Evolutionary conservation across 257 asterid genomes (phyloP), one percentile per base, ranked within the genome.

Genomic region (Linaria vulgaris): DNA sequence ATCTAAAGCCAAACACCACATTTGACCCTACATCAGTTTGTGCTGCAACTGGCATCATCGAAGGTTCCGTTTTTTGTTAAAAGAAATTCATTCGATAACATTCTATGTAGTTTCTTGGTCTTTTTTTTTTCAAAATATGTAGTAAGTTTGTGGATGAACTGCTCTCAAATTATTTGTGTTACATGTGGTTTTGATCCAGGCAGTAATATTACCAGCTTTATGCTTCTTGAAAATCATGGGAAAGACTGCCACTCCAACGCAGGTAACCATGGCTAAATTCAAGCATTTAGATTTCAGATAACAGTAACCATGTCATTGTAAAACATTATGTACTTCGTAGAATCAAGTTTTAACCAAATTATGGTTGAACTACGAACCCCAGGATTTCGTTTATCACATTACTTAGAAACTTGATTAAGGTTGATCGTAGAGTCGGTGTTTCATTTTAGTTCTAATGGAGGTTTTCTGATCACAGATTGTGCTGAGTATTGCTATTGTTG

Each of bases 161-260:
- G 17, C 27, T 34, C 59, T 54, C 31, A 25, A 30, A 25, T 34
- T 0, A 25, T 34, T 0, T 8, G 13, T 7, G 38, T 39, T 30
- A 22, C 51, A 31, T 34, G 39, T 37, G 49, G 37, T 24, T 31
- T 37, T 50, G 51, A 31, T 50, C 39, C 69, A 63, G 69, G 69
- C 69, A 39, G 30, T 63, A 50, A 21, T 63, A 63, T 48, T 90
- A 80, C 94, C 92, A 23, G 79, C 95, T 31, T 69, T 85, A 64
- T 90, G 96, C 77, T 85, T 76, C 61, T 64, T 87, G 79, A 90
- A 74, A 76, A 87, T 87, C 61, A 8, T 69, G 76, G 88, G 90
- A 53, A 75, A 62, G 49, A 80, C 74, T 56, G 94, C 92, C 7
- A 80, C 88, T 50, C 79, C 65, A 43, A 58, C 74, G 45, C 95